A percentile compares a stretch with the other conserved stretches of the same genome.
Conservation (phyloP, 331 rosid species). For the Acacia concinna region DNA sequence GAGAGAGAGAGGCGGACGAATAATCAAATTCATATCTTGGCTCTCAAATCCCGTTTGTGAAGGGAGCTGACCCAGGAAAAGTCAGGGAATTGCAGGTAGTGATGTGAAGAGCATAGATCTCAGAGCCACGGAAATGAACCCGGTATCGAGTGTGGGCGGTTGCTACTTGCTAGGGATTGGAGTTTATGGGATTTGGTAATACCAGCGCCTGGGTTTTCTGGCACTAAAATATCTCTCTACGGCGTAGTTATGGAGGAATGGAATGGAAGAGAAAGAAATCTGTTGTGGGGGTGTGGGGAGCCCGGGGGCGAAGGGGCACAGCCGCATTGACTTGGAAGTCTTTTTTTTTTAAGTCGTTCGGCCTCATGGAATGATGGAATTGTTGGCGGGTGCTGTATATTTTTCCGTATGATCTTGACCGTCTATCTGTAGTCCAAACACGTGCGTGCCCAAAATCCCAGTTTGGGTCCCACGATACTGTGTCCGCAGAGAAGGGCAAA, state of each 20-base stretch:
- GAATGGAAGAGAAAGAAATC: not conserved
- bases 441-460: not conserved
- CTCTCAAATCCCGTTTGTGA: constrained; percentile 1
- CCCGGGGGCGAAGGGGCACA: not conserved
- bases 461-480: not conserved
- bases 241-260: not conserved
- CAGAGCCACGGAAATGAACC: constrained; percentile 32
- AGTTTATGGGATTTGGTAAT: not conserved
- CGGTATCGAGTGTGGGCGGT: not conserved
- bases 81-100: constrained; percentile 27
- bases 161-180: not conserved
- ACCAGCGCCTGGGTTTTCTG: not conserved
- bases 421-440: not conserved
- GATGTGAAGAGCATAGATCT: constrained; percentile 44
- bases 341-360: not conserved
- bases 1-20: constrained; percentile 1
- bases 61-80: constrained; percentile 33
- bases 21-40: constrained; percentile 29
- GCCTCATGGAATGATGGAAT: not conserved
- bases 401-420: not conserved
- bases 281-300: too few species aligned
- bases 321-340: constrained; percentile 1
- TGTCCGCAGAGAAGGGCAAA: not conserved
- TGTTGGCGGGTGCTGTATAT: not conserved
- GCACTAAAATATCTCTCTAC: not conserved